Percentiles rank a stretch among this genome's conserved stretches.
phyloP scores from a whole-genome alignment of 2,329 filamentous ascomycete genomes.

The Purpureocillium takamizusanense region DNA sequence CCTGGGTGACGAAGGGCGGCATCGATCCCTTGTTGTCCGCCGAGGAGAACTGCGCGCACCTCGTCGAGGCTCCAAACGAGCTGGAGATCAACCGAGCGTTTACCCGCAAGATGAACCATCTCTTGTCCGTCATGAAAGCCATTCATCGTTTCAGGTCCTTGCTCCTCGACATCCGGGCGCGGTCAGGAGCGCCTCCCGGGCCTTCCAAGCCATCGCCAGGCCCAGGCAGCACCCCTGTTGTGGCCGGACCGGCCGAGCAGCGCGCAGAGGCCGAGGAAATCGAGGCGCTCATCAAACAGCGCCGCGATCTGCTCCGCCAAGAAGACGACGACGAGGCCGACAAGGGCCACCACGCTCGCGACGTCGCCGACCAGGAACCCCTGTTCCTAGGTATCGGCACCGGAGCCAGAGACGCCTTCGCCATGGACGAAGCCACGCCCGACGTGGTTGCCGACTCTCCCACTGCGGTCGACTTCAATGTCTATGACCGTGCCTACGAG shows the following conservation, averaged over 20 bases:
- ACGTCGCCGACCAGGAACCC: constrained; percentile 51
- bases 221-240: constrained; percentile 2
- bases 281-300: constrained; percentile 36
- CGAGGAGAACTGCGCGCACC: constrained; percentile 76
- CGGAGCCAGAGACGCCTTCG: constrained; percentile 42
- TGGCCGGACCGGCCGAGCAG: constrained; percentile 17
- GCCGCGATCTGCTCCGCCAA: constrained; percentile 29
- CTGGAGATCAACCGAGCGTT: constrained; percentile 87
- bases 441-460: constrained; percentile 74
- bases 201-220: constrained; percentile 2
- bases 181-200: constrained; percentile 6
- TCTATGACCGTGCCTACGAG: constrained; percentile 83
- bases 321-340: constrained; percentile 32
- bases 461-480: constrained; percentile 71
- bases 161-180: constrained; percentile 29
- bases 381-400: constrained; percentile 71
- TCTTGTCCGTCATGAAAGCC: constrained; percentile 85
- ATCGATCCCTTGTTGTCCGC: constrained; percentile 68
- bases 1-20: constrained; percentile 83
- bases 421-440: constrained; percentile 25
- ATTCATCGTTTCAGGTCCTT: constrained; percentile 81
- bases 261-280: constrained; percentile 37
- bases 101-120: constrained; percentile 77
- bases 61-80: constrained; percentile 77
- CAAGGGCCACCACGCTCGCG: constrained; percentile 39